Evolutionary conservation across 306 rosid species (phyloP).

Genomic region (Neltuma alba): DNA sequence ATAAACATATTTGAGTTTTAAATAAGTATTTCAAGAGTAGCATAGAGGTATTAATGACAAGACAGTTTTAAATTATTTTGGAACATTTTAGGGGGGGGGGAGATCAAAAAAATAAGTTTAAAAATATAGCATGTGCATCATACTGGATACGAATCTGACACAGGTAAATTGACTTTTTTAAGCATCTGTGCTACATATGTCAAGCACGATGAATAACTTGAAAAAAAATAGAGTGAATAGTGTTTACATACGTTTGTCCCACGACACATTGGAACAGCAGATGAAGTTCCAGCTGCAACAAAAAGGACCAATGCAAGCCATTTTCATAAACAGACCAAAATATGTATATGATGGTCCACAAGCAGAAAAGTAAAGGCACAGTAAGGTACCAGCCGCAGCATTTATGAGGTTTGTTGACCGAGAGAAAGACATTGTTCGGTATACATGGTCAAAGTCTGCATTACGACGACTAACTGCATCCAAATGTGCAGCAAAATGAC

Average conservation of each 20-base stretch:
- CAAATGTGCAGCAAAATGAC: constrained; percentile 98
- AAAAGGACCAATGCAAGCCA: constrained; percentile 81
- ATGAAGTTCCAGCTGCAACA: constrained; percentile 83
- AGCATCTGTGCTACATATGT: not conserved
- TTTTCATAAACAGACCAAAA: constrained; percentile 65
- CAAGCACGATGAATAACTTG: constrained; percentile 26
- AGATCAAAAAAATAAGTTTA: not conserved
- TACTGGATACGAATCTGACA: not conserved
- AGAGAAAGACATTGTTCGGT: constrained; percentile 79
- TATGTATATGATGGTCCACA: constrained; percentile 57
- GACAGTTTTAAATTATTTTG: not conserved
- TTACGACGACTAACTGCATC: constrained; percentile 96
- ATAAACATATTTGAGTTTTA: not conserved
- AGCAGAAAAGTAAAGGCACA: constrained; percentile 51
- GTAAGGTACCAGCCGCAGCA: constrained; percentile 71
- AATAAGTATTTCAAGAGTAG: not conserved
- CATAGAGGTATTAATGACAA: not conserved
- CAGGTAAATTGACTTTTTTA: not conserved
- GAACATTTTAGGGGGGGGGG: not conserved
- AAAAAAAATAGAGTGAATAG: constrained; percentile 33
- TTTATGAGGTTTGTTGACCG: constrained; percentile 63
- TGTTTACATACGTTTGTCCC: constrained; percentile 71
- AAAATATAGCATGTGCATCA: not conserved
- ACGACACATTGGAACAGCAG: constrained; percentile 65
- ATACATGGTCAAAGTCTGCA: constrained; percentile 92